phyloP scores from a whole-genome alignment of 345 rosid species.

The Mercurialis annua region DNA sequence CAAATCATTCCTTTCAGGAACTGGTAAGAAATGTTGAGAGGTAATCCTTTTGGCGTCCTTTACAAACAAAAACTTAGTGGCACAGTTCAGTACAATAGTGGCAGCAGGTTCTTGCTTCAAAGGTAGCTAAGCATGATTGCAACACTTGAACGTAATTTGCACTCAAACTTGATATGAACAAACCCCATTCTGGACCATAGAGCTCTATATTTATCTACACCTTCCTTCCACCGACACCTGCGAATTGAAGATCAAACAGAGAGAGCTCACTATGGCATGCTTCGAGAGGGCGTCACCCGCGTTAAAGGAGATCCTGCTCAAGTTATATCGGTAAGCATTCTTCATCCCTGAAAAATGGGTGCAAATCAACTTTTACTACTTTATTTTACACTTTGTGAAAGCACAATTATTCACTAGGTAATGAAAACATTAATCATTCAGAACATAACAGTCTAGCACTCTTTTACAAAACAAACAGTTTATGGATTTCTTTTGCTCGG shows the following conservation, averaged over 20 bases:
- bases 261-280: slow-evolving; percentile 33
- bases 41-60: slow-evolving; percentile 23
- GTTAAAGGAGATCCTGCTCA: slow-evolving; percentile 44
- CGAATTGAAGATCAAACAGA: neutral
- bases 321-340: slow-evolving; percentile 34
- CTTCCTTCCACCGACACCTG: neutral
- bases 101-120: slow-evolving; percentile 31
- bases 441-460: too few relatives aligned
- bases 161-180: slow-evolving; percentile 20
- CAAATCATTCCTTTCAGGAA: too few relatives aligned
- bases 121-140: slow-evolving; percentile 36
- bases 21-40: slow-evolving; percentile 17
- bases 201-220: neutral
- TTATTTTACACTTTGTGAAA: too few relatives aligned
- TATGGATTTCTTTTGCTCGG: neutral
- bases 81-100: neutral
- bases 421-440: too few relatives aligned
- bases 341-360: neutral
- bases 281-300: slow-evolving; percentile 58
- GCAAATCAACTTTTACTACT: too few relatives aligned
- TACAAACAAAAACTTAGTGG: slow-evolving; percentile 18
- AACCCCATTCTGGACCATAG: neutral
- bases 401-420: too few relatives aligned
- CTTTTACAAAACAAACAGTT: neutral
- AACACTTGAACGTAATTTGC: slow-evolving; percentile 16